Percentiles rank a stretch among this genome's conserved stretches.
These are phyloP conservation scores for Gossypium gossypioides DNA, from an alignment of 441 rosid genomes.

Conservation along the genomic window DNA sequence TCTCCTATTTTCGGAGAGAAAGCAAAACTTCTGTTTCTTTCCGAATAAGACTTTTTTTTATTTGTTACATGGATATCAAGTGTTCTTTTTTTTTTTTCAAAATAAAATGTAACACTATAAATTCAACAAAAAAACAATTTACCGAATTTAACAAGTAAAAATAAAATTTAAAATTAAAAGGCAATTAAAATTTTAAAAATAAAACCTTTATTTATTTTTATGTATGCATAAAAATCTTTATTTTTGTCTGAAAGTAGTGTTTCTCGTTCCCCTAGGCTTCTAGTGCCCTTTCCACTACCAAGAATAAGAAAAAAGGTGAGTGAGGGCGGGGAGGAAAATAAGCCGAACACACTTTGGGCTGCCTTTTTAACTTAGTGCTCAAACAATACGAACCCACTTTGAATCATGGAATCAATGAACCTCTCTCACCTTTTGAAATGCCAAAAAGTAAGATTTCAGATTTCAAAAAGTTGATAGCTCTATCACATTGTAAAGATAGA, in stretches of 20 bases:
- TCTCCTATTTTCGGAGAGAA: neutral
- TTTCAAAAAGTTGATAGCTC: neutral
- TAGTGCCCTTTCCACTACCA: conserved; percentile 25
- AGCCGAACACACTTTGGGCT: neutral
- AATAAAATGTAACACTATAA: too few relatives aligned
- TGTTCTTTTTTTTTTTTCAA: too few relatives aligned
- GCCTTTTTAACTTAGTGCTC: conserved; percentile 26
- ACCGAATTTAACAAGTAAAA: too few relatives aligned
- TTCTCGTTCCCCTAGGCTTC: neutral
- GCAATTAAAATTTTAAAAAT: too few relatives aligned
- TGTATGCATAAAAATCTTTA: neutral
- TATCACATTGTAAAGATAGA: neutral
- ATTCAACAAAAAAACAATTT: too few relatives aligned
- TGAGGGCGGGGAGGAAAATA: neutral
- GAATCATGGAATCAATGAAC: conserved; percentile 16
- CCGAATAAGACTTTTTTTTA: too few relatives aligned
- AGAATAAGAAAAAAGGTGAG: conserved; percentile 8
- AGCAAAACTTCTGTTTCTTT: neutral
- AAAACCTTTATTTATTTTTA: too few relatives aligned
- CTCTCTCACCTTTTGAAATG: neutral
- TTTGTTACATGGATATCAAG: too few relatives aligned
- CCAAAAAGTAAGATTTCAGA: neutral
- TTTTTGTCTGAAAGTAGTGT: neutral
- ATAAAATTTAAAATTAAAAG: too few relatives aligned
- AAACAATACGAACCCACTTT: conserved; percentile 13